These are phyloP conservation scores for Claviceps sp. DNA, from an alignment of 2,329 filamentous ascomycete genomes.

Conservation along the genomic window DNA sequence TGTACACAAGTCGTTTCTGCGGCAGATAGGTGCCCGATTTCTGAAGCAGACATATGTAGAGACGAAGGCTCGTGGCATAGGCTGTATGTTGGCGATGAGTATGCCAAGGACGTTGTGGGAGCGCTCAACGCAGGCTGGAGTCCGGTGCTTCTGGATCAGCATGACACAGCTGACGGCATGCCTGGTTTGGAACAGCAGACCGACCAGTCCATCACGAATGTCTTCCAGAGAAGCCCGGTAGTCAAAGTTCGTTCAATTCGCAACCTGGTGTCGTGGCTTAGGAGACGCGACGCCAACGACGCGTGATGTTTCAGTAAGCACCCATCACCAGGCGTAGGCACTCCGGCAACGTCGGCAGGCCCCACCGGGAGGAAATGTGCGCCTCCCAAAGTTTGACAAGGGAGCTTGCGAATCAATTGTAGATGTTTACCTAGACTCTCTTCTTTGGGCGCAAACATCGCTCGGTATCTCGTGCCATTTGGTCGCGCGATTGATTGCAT, in stretches of 20 bases:
- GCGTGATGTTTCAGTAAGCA: too few relatives aligned
- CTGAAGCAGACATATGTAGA: conserved; percentile 7
- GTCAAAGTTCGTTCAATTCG: conserved; percentile 10
- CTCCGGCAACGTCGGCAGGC: too few relatives aligned
- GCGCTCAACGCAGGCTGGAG: conserved; percentile 20
- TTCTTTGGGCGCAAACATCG: too few relatives aligned
- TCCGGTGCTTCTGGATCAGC: conserved; percentile 11
- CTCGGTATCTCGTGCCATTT: too few relatives aligned
- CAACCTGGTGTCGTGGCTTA: conserved; percentile 7
- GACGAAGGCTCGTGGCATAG: conserved; percentile 20
- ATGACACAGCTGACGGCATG: conserved; percentile 1
- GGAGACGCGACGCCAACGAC: neutral
- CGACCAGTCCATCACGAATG: conserved; percentile 2
- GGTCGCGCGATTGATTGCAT: neutral
- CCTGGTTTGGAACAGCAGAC: conserved; percentile 7
- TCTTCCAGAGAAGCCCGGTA: conserved; percentile 6
- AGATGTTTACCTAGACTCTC: too few relatives aligned
- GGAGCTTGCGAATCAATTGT: too few relatives aligned
- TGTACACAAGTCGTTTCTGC: conserved; percentile 18
- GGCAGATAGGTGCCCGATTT: neutral
- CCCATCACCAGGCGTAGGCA: too few relatives aligned
- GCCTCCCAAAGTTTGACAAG: too few relatives aligned
- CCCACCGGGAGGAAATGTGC: too few relatives aligned
- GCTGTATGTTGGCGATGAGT: conserved; percentile 41
- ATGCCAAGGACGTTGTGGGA: conserved; percentile 35